Evolutionary conservation across 2,329 filamentous ascomycete genomes (phyloP).

Genomic region (Cladosporium oxysporum): DNA sequence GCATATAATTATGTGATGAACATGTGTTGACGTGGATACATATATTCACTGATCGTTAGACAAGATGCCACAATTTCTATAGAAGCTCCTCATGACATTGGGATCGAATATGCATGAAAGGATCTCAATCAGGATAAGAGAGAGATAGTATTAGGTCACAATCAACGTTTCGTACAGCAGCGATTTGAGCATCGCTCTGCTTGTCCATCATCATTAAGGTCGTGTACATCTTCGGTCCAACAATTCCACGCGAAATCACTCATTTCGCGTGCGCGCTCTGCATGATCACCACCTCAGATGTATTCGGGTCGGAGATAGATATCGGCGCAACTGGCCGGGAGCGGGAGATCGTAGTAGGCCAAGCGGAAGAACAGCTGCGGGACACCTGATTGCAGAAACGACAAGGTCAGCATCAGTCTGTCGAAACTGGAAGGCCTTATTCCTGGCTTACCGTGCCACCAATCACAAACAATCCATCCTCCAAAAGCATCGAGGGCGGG

Average conservation of each 20-base stretch:
- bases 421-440: no score
- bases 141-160: neutral
- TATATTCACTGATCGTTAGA: neutral
- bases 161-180: neutral
- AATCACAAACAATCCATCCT: constrained; percentile 31
- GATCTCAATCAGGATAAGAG: neutral
- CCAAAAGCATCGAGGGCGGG: constrained; percentile 28
- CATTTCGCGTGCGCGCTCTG: no score
- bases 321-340: constrained; percentile 36
- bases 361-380: constrained; percentile 38
- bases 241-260: neutral
- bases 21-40: no score
- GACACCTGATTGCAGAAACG: constrained; percentile 21
- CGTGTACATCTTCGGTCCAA: neutral
- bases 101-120: neutral
- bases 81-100: neutral
- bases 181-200: neutral
- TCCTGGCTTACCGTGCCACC: constrained; percentile 15
- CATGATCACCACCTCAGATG: constrained; percentile 22
- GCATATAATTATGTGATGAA: no score
- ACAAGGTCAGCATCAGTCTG: neutral
- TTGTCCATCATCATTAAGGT: neutral
- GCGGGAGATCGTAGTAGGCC: constrained; percentile 26
- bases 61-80: neutral
- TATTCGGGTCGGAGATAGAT: constrained; percentile 34